A percentile compares a stretch with the other conserved stretches of the same genome.
phyloP scores from a whole-genome alignment of 208 protist genomes.

The Wallacemonas rigidus region DNA sequence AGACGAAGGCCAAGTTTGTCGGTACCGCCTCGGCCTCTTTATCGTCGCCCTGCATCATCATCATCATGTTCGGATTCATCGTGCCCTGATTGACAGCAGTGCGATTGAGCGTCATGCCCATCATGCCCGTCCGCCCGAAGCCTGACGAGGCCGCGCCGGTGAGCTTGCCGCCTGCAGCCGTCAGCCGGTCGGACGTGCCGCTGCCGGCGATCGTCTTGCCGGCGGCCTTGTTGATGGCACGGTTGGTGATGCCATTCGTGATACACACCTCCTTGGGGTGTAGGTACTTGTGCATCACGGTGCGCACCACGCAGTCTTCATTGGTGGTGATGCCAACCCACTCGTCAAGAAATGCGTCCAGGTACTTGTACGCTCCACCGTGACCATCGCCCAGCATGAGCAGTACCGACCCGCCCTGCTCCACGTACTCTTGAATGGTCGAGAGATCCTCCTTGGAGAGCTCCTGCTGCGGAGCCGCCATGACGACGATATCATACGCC shows the following conservation, averaged over 20 bases:
- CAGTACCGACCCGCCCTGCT: constrained; percentile 90
- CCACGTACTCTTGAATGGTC: constrained; percentile 85
- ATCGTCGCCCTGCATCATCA: constrained; percentile 25
- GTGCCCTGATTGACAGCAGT: constrained; percentile 39
- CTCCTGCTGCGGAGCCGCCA: constrained; percentile 74
- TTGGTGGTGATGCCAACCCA: constrained; percentile 94
- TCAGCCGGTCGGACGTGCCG: constrained; percentile 14
- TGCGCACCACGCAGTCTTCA: constrained; percentile 93
- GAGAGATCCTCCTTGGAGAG: constrained; percentile 80
- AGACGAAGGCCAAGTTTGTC: constrained; percentile 90
- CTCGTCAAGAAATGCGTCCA: constrained; percentile 80
- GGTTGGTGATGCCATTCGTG: constrained; percentile 94
- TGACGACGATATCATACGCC: constrained; percentile 75
- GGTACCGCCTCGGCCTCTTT: constrained; percentile 44
- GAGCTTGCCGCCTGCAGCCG: constrained; percentile 1
- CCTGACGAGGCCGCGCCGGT: constrained; percentile 5
- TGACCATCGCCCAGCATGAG: constrained; percentile 93
- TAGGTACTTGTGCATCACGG: constrained; percentile 95
- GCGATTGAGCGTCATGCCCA: constrained; percentile 63
- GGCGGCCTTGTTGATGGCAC: constrained; percentile 92
- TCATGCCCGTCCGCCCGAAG: constrained; percentile 20
- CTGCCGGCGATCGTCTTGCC: constrained; percentile 82
- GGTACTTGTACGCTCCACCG: constrained; percentile 79
- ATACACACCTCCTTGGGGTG: constrained; percentile 96
- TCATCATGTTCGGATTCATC: constrained; percentile 40